Base-by-base conservation (phyloP, 23 red algal genomes). In the Gracilariopsis chorda region DNA sequence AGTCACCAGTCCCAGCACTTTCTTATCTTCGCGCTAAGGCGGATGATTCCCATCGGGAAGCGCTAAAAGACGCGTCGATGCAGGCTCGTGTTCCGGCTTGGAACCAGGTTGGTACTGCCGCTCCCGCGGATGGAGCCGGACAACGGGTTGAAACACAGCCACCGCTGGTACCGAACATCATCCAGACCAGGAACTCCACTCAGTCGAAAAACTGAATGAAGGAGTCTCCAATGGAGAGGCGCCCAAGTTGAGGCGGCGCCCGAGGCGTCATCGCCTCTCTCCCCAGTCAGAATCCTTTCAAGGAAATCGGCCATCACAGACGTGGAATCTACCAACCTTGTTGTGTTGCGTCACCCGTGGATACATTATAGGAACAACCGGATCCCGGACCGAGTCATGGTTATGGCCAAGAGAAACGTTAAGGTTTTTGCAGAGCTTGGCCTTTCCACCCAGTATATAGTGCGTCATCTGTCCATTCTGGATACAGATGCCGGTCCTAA, bases 401-500 rank as follows among this genome's bases (percentile, higher is more conserved):
- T 69, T 36, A 84, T 84, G 32, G 59, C 58, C 1, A 47, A 64
- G 53, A 2, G 58, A 8, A 84, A 69, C 41, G 41, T 47, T 58
- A 84, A 84, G 37, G 37, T 84, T 9, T 67, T 48, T 33, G 58
- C 59, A 28, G 58, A 84, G 35, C 21, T 84, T 68, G 56, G 56
- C 39, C 21, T 48, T 39, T 63, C 39, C 35, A 42, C 20, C 55
- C 30, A 61, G 8, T 64, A 46, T 21, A 63, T 51, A 59, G 58
- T 68, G 19, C 34, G 57, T 3, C 2, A 49, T 28, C 39, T 84
- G 11, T 40, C 37, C 29, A 58, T 69, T 23, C 28, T 84, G 37
- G 80, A 84, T 17, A 69, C 59, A 61, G 59, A 35, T 28, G 80
- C 59, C 33, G 58, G 80, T 68, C 56, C 80, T 7, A 67, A 68